Conservation (phyloP, 352 stramenopile species). For the Plasmopara viticola region DNA sequence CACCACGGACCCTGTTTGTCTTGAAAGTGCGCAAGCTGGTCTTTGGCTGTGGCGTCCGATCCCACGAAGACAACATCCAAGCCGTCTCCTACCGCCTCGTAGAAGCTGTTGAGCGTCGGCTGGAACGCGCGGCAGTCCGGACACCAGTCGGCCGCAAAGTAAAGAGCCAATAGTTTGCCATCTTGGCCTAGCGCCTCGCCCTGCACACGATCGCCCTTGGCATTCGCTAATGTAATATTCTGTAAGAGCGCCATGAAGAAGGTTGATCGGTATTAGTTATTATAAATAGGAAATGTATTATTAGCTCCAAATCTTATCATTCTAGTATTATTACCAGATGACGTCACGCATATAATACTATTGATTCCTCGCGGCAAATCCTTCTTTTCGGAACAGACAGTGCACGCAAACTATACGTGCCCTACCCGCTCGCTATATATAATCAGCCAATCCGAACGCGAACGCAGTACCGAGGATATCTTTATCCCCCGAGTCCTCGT, state of each 20-base stretch:
- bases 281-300: too few species aligned
- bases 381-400: too few species aligned
- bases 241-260: conserved; percentile 32
- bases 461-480: too few species aligned
- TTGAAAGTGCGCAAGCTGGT: conserved; percentile 56
- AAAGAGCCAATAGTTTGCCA: conserved; percentile 61
- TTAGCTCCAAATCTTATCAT: too few species aligned
- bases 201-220: conserved; percentile 34
- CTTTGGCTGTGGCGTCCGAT: conserved; percentile 51
- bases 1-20: conserved; percentile 75
- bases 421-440: too few species aligned
- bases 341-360: too few species aligned
- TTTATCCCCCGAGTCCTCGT: too few species aligned
- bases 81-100: conserved; percentile 38
- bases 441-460: too few species aligned
- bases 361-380: too few species aligned
- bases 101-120: conserved; percentile 68
- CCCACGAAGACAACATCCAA: conserved; percentile 78
- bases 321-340: too few species aligned
- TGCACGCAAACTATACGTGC: too few species aligned
- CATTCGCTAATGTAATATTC: conserved; percentile 50
- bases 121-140: conserved; percentile 78
- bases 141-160: conserved; percentile 83
- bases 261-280: too few species aligned
- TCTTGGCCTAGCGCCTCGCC: conserved; percentile 36